Conservation (phyloP, 805 yeast species). For the Candida maltosa region DNA sequence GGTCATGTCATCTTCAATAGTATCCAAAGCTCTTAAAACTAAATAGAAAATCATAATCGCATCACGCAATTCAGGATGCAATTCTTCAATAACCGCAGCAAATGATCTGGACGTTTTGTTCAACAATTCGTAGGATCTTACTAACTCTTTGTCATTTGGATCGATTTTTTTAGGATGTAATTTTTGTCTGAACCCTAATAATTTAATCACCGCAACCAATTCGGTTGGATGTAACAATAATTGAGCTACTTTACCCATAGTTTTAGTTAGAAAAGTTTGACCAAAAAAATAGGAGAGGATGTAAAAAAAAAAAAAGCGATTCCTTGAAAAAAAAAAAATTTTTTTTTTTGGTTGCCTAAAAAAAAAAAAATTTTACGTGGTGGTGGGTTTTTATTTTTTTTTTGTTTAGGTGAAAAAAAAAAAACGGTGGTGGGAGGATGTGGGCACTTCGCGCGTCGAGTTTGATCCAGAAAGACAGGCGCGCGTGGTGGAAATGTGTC, state of each 20-base stretch:
- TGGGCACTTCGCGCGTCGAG: too few species aligned
- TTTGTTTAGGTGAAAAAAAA: too few species aligned
- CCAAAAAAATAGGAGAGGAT: too few species aligned
- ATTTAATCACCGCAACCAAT: slow-evolving; percentile 62
- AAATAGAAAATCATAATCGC: slow-evolving; percentile 83
- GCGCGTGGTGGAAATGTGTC: too few species aligned
- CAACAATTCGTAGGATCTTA: slow-evolving; percentile 66
- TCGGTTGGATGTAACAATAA: slow-evolving; percentile 70
- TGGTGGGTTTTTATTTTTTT: too few species aligned
- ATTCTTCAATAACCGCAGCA: slow-evolving; percentile 87
- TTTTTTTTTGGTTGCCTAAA: too few species aligned
- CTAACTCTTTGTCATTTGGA: slow-evolving; percentile 20
- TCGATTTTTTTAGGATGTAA: slow-evolving; percentile 44
- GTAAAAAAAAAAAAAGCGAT: too few species aligned
- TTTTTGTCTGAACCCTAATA: slow-evolving; percentile 50
- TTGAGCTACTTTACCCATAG: slow-evolving; percentile 61
- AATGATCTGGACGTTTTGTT: slow-evolving; percentile 81
- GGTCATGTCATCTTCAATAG: slow-evolving; percentile 95
- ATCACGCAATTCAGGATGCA: slow-evolving; percentile 84
- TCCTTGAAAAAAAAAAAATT: too few species aligned
- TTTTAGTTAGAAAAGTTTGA: too few species aligned
- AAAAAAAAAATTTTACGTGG: too few species aligned
- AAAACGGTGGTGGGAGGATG: too few species aligned
- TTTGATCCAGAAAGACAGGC: too few species aligned
- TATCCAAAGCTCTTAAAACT: slow-evolving; percentile 86